Evolutionary conservation across 2,329 filamentous ascomycete genomes (phyloP).

Genomic region (Diplodia scrobiculata): DNA sequence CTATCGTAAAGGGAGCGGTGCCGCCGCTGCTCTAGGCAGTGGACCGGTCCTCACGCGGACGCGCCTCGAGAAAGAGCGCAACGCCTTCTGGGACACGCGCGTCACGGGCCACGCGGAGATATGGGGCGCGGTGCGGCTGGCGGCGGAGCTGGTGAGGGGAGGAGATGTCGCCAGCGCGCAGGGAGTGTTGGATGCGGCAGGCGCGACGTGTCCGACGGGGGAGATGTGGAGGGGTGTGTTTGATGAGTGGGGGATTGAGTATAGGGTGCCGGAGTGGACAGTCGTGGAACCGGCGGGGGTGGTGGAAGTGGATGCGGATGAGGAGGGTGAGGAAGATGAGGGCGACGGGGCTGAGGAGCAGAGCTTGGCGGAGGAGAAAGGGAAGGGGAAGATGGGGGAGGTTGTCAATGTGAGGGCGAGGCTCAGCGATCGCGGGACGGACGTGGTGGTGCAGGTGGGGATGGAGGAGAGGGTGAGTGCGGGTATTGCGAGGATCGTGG

Average conservation of each 20-base stretch:
- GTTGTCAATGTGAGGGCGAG: constrained; percentile 41
- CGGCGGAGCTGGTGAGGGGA: constrained; percentile 66
- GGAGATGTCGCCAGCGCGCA: constrained; percentile 63
- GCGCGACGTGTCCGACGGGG: constrained; percentile 53
- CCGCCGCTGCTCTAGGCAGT: neutral
- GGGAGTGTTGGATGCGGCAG: constrained; percentile 75
- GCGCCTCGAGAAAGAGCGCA: constrained; percentile 69
- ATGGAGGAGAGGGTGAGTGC: constrained; percentile 61
- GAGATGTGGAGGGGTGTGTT: constrained; percentile 48
- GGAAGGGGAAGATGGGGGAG: constrained; percentile 40
- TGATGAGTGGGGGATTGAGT: constrained; percentile 49
- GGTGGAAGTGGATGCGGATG: constrained; percentile 37
- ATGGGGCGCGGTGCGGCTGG: constrained; percentile 74
- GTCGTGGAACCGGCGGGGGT: constrained; percentile 50
- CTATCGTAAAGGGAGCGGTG: neutral
- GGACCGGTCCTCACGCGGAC: constrained; percentile 63
- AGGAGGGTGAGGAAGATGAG: constrained; percentile 33
- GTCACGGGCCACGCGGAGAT: constrained; percentile 76
- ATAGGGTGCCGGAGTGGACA: constrained; percentile 51
- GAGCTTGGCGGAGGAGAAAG: constrained; percentile 38
- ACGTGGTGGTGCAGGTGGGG: constrained; percentile 43
- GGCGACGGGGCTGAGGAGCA: constrained; percentile 30
- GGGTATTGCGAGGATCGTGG: constrained; percentile 64
- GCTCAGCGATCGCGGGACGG: constrained; percentile 45
- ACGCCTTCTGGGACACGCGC: constrained; percentile 87